Evolutionary conservation across 768 basidiomycete species (phyloP), one percentile per base, ranked within the genome.

Genomic region (Termitomyces bulborhizus): DNA sequence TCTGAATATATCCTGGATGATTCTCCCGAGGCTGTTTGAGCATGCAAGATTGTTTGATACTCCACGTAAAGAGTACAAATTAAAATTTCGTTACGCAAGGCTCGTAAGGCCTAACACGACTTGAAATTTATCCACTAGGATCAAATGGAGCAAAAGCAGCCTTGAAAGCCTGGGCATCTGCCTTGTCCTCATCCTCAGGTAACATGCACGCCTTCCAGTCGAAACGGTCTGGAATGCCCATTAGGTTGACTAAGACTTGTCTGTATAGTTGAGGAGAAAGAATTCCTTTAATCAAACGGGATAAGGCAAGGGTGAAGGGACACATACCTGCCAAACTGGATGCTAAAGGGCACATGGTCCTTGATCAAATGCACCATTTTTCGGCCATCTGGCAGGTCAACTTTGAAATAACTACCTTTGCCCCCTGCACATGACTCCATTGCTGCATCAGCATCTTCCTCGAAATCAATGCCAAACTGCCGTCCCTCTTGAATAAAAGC

Each of bases 171-270:
- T 84, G 73, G 1, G 84, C 90, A 67, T 98, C 96, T 9, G 79
- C 82, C 64, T 75, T 86, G 65, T 98, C 96, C 63, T 93, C 90
- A 13, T 85, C 88, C 56, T 96, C 93, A 8, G 84, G 71, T 59
- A 92, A 79, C 62, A 80, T 75, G 66, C 96, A 99, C 1, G 78
- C 81, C 67, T 93, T 96, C 96, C 96, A 99, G 65, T 98, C 95
- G 49, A 88, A 73, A 46, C 96, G 79, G 18, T 93, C 83, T 1
- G 86, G 85, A 53, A 83, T 81, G 15, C 78, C 84, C 53, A 98
- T 65, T n/a, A 98, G 69, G 36, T 80, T 75, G 5, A 87, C 90
- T 43, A 98, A 66, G 15, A 90, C 92, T 69, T 88, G 84, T 70
- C 96, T 98, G 46, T 3, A 56, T 47, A 40, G 54, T 9, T 32